These are phyloP conservation scores for Leucocoprinus sp. DNA, from an alignment of 768 basidiomycete genomes.

Conservation along the genomic window DNA sequence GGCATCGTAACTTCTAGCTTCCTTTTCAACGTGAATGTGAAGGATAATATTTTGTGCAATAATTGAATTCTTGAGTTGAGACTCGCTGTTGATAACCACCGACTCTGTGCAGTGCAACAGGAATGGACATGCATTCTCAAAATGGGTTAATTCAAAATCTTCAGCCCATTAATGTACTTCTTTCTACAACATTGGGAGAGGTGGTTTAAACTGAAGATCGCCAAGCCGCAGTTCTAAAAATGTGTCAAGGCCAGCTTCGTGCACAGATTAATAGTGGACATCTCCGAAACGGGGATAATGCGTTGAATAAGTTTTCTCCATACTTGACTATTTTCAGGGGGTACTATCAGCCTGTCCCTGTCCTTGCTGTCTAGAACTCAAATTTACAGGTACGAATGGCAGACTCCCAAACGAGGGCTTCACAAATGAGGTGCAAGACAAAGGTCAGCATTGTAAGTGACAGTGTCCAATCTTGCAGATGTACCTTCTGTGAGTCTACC, in stretches of 20 bases:
- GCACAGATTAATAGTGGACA: constrained; percentile 37
- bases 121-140: constrained; percentile 90
- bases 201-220: constrained; percentile 37
- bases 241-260: constrained; percentile 16
- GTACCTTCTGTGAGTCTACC: constrained; percentile 4
- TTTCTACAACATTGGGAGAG: constrained; percentile 56
- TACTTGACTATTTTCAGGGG: background rate
- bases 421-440: too few species aligned
- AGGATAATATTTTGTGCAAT: constrained; percentile 31
- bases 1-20: constrained; percentile 70
- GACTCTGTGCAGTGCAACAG: constrained; percentile 68
- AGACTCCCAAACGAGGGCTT: constrained; percentile 17
- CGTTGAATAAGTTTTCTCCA: constrained; percentile 30
- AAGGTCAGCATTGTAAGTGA: constrained; percentile 9
- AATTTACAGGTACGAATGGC: constrained; percentile 7
- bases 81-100: constrained; percentile 8
- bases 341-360: constrained; percentile 19
- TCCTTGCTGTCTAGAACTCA: constrained; percentile 33
- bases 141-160: constrained; percentile 61
- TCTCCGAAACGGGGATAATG: constrained; percentile 44
- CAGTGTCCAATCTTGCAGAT: constrained; percentile 1
- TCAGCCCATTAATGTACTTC: constrained; percentile 45
- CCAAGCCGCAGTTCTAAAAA: constrained; percentile 21
- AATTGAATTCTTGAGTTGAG: background rate
- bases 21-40: constrained; percentile 65